Percentiles rank a stretch among this genome's conserved stretches.
Conservation (phyloP, 768 basidiomycete genomes). For the Termitomyces bulborhizus region DNA sequence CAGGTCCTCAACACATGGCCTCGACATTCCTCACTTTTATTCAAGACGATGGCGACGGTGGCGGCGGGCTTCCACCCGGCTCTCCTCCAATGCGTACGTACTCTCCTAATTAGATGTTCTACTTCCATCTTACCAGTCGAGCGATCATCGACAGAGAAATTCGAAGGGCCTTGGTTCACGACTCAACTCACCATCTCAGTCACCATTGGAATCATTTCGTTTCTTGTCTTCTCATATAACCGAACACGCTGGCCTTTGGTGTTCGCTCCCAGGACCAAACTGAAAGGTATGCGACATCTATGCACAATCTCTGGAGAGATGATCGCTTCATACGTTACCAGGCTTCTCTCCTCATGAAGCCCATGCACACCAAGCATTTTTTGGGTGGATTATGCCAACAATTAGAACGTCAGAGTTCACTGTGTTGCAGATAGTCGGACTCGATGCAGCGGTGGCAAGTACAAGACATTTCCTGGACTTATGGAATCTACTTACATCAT, state of each 20-base stretch:
- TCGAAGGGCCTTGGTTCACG: slow-evolving; percentile 93
- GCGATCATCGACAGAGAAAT: slow-evolving; percentile 46
- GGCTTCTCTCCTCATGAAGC: slow-evolving; percentile 94
- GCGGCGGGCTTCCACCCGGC: slow-evolving; percentile 28
- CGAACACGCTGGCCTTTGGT: slow-evolving; percentile 84
- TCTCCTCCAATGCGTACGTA: slow-evolving; percentile 22
- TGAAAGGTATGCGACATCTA: slow-evolving; percentile 58
- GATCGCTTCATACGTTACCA: slow-evolving; percentile 21
- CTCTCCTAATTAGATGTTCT: background rate
- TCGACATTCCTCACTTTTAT: slow-evolving; percentile 15
- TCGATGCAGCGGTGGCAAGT: slow-evolving; percentile 93
- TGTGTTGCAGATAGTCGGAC: slow-evolving; percentile 90
- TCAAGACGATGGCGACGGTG: slow-evolving; percentile 25
- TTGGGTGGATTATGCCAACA: slow-evolving; percentile 96
- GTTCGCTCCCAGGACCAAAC: slow-evolving; percentile 90
- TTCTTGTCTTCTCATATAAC: slow-evolving; percentile 85
- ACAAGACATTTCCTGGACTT: background rate
- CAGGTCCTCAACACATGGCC: slow-evolving; percentile 12
- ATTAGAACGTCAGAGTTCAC: slow-evolving; percentile 87
- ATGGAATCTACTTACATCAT: background rate
- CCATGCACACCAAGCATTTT: slow-evolving; percentile 79
- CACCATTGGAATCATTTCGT: slow-evolving; percentile 70
- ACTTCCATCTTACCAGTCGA: background rate
- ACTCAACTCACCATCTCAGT: slow-evolving; percentile 82
- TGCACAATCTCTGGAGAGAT: slow-evolving; percentile 4